Evolutionary conservation across 345 rosid genomes (phyloP).

Genomic region (Salix brachista): DNA sequence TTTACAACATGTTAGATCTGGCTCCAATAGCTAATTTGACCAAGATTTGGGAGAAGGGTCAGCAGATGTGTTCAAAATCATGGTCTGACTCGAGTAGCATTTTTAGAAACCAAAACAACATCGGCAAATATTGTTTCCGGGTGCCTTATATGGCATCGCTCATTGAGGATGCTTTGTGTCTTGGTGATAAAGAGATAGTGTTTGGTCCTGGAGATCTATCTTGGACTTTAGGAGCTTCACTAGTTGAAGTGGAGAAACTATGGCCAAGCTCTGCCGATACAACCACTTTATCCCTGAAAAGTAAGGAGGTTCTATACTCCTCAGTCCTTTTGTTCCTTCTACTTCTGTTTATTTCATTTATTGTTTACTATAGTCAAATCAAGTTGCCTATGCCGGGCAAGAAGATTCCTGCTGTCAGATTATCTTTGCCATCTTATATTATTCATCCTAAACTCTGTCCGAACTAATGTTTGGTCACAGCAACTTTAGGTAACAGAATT

Average conservation of each 20-base stretch:
- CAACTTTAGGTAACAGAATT: neutral
- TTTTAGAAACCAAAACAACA: slow-evolving; percentile 25
- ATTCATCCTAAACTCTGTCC: slow-evolving; percentile 33
- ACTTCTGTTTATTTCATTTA: slow-evolving; percentile 31
- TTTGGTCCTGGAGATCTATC: slow-evolving; percentile 61
- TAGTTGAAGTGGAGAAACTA: slow-evolving; percentile 39
- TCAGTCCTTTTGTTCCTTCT: slow-evolving; percentile 33
- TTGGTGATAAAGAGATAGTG: slow-evolving; percentile 30
- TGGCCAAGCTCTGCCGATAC: slow-evolving; percentile 18
- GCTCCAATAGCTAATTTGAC: slow-evolving; percentile 37
- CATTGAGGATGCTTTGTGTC: slow-evolving; percentile 38
- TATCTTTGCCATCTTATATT: slow-evolving; percentile 39
- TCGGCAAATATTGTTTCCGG: slow-evolving; percentile 38
- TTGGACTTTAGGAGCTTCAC: slow-evolving; percentile 61
- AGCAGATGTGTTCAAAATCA: slow-evolving; percentile 38
- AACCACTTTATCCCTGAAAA: slow-evolving; percentile 10
- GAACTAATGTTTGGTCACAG: slow-evolving; percentile 8
- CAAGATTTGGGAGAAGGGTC: slow-evolving; percentile 39
- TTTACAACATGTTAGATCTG: slow-evolving; percentile 37
- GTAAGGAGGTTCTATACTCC: slow-evolving; percentile 23
- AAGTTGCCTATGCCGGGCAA: slow-evolving; percentile 48
- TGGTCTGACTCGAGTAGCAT: slow-evolving; percentile 20
- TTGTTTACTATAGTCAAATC: slow-evolving; percentile 33
- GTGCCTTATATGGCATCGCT: slow-evolving; percentile 47
- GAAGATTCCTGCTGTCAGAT: slow-evolving; percentile 21